These are phyloP conservation scores for Plasmodium relictum DNA, from an alignment of 169 alveolate species.

Conservation along the genomic window DNA sequence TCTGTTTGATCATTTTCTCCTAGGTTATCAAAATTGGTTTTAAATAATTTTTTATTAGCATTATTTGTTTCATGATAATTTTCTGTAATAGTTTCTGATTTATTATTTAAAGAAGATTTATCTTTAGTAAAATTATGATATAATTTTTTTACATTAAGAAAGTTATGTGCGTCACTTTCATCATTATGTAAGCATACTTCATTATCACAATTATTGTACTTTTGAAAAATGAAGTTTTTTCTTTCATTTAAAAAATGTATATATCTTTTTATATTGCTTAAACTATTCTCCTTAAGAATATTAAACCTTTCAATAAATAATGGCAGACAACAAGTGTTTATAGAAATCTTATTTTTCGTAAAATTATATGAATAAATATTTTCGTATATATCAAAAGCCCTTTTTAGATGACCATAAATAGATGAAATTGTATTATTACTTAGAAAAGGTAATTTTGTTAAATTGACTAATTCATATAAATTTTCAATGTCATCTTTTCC, in stretches of 20 bases:
- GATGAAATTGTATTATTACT: constrained; percentile 33
- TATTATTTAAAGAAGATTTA: constrained; percentile 14
- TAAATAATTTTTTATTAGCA: constrained; percentile 15
- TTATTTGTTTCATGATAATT: neutral
- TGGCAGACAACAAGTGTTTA: constrained; percentile 42
- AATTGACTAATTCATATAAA: constrained; percentile 35
- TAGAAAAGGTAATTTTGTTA: constrained; percentile 53
- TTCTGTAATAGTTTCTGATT: neutral
- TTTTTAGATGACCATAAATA: constrained; percentile 43
- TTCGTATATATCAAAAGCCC: constrained; percentile 66
- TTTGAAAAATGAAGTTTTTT: constrained; percentile 9
- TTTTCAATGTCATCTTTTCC: constrained; percentile 59
- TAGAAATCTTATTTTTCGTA: constrained; percentile 7
- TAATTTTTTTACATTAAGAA: constrained; percentile 32
- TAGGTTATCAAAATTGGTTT: constrained; percentile 25
- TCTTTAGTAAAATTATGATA: constrained; percentile 15
- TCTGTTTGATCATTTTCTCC: neutral
- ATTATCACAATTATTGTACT: neutral
- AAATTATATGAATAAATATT: constrained; percentile 38
- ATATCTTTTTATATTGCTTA: constrained; percentile 13
- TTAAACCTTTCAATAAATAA: constrained; percentile 33
- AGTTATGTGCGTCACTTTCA: constrained; percentile 2
- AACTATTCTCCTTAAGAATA: constrained; percentile 9
- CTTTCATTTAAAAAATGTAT: constrained; percentile 17
- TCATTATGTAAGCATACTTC: constrained; percentile 24